Evolutionary conservation across 1,284 basidiomycete species (phyloP), one percentile per base, ranked within the genome.

Genomic region (Cystobasidiaceae sp.): DNA sequence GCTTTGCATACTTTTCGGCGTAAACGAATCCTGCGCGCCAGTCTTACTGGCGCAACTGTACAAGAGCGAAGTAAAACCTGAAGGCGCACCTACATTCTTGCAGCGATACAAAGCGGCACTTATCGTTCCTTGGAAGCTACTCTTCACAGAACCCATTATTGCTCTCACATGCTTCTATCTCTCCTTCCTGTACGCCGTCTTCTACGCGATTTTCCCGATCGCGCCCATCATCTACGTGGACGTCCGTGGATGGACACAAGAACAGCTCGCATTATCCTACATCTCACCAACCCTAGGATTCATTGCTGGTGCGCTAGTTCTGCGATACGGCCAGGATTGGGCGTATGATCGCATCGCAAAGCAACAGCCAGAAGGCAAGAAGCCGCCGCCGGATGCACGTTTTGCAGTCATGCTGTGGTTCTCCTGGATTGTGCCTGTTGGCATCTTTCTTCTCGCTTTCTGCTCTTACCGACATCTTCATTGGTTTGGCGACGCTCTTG

Each of bases 111-210:
- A 21, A 23, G 15, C 46, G 4, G 58, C 65, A 0, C 28, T 67
- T 5, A 33, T 44, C 4, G 41, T 43, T 50, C 66, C 66, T 3
- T 57, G 66, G 52, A 63, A 52, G 48, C 41, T 67, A 0, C 37
- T 65, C 17, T 67, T 67, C 44, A 58, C 54, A 5, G 66, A 67
- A 46, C 66, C 66, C 6, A 41, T 67, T 13, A 9, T 67, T 5
- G 52, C 55, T 2, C 41, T 67, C 39, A 34, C 37, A 25, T 67
- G 44, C 21, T 30, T 67, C 11, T 67, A 64, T 19, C 19, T 64
- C 7, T 34, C 48, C 8, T 21, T 67, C 13, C 46, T 67, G 3
- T 67, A 67, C 25, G 66, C 44, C 7, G 39, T 67, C n/a, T 64
- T 67, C 52, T 67, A 64, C 27, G 55, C 37, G 27, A 46, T 67